Evolutionary conservation across 352 stramenopile species (phyloP).

Genomic region (Phytopythium helicoides): DNA sequence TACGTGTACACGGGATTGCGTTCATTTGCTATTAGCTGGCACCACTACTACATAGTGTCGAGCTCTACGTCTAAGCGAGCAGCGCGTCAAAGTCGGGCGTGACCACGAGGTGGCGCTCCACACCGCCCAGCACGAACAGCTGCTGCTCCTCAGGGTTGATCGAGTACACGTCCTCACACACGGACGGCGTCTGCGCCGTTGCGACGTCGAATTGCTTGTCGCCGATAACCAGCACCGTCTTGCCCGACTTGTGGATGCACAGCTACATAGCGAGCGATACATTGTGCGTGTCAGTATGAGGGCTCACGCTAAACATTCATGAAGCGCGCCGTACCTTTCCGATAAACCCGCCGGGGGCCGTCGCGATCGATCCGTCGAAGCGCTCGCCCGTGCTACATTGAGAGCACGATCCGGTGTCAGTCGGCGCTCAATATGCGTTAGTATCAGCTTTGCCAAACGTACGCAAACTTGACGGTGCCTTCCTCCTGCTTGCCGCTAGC

Average conservation of each 20-base stretch:
- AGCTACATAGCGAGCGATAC: constrained; percentile 29
- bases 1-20: no score
- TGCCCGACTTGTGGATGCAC: constrained; percentile 81
- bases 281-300: constrained; percentile 1
- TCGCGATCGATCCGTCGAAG: constrained; percentile 67
- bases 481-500: constrained; percentile 1
- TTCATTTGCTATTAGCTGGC: no score
- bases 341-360: constrained; percentile 73
- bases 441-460: constrained; percentile 1
- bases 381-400: constrained; percentile 1
- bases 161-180: constrained; percentile 82
- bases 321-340: constrained; percentile 55
- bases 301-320: neutral
- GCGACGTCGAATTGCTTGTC: constrained; percentile 87
- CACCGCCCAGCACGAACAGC: constrained; percentile 66
- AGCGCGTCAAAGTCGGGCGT: constrained; percentile 85
- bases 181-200: constrained; percentile 72
- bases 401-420: no score
- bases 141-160: constrained; percentile 74
- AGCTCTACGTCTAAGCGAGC: constrained; percentile 75
- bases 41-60: no score
- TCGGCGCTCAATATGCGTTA: no score
- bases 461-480: constrained; percentile 6
- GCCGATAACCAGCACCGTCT: constrained; percentile 81
- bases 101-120: constrained; percentile 80